phyloP scores from a whole-genome alignment of 345 rosid species.

The Lumnitzera littorea region DNA sequence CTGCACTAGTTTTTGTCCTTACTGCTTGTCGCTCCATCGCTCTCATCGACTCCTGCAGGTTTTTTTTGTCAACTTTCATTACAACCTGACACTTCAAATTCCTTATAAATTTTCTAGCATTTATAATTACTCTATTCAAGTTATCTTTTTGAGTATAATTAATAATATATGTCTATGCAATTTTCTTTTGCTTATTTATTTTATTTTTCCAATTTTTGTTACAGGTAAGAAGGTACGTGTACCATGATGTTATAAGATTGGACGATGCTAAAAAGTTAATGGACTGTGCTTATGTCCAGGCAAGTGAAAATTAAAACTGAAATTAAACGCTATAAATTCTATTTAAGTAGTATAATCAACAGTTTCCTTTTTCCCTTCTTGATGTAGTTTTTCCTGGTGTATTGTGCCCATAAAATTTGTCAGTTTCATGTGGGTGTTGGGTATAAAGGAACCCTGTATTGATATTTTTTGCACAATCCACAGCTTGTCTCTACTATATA shows the following conservation, averaged over 20 bases:
- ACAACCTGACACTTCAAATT: background rate
- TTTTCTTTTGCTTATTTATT: background rate
- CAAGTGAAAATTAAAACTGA: constrained; percentile 10
- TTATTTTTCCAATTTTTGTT: background rate
- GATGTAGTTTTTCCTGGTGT: too few species aligned
- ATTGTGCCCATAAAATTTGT: background rate
- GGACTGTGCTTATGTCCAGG: constrained; percentile 55
- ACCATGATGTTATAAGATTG: constrained; percentile 46
- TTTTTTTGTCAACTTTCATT: background rate
- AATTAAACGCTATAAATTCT: too few species aligned
- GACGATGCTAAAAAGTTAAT: constrained; percentile 44
- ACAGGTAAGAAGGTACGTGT: constrained; percentile 57
- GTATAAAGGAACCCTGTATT: too few species aligned
- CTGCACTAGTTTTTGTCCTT: constrained; percentile 21
- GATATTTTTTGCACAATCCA: too few species aligned
- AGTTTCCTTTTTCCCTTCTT: too few species aligned
- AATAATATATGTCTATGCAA: background rate
- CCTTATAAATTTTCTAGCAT: background rate
- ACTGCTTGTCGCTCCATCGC: constrained; percentile 23
- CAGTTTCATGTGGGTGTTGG: background rate
- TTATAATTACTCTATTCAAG: background rate
- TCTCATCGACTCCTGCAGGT: constrained; percentile 33
- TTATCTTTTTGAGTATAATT: background rate
- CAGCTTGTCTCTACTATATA: too few species aligned
- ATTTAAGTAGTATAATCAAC: too few species aligned